Conservation (phyloP, 1,284 basidiomycete genomes). For the Anthracocystis panici-leucophaei region DNA sequence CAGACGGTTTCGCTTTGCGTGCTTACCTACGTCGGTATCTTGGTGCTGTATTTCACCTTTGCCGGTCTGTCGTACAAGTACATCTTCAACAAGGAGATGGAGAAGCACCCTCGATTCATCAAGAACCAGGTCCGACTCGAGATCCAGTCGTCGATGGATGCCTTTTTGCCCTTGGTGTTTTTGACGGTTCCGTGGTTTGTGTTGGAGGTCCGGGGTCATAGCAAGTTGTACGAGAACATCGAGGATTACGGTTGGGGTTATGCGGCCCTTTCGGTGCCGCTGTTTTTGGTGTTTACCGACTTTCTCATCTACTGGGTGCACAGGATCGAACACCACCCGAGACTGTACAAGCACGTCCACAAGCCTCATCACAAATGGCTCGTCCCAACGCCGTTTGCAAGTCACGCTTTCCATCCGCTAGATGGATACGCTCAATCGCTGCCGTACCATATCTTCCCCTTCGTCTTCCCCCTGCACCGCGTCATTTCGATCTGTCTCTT, state of each 20-base stretch:
- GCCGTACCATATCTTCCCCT: conserved; percentile 94
- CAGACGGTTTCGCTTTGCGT: conserved; percentile 81
- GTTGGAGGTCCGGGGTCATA: conserved; percentile 88
- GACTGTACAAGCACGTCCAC: conserved; percentile 89
- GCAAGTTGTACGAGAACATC: conserved; percentile 81
- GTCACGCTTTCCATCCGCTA: conserved; percentile 95
- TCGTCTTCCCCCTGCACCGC: conserved; percentile 86
- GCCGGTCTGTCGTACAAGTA: conserved; percentile 81
- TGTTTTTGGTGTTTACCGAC: conserved; percentile 90
- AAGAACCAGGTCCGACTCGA: conserved; percentile 84
- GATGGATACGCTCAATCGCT: conserved; percentile 94
- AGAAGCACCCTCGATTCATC: conserved; percentile 92
- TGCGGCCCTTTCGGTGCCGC: conserved; percentile 63
- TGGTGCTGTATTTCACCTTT: conserved; percentile 79
- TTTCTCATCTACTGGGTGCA: conserved; percentile 94
- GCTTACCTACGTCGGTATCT: conserved; percentile 81
- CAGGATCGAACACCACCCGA: conserved; percentile 86
- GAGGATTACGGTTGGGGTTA: conserved; percentile 71
- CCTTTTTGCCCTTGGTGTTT: conserved; percentile 78
- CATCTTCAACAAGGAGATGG: conserved; percentile 96
- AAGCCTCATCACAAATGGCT: conserved; percentile 99
- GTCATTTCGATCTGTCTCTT: conserved; percentile 65
- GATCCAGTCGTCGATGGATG: conserved; percentile 80
- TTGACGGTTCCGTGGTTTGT: conserved; percentile 94
- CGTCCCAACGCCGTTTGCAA: conserved; percentile 95